Evolutionary conservation across 495 filamentous ascomycete species (phyloP), one percentile per base, ranked within the genome.

Genomic region (Glonium stellatum): DNA sequence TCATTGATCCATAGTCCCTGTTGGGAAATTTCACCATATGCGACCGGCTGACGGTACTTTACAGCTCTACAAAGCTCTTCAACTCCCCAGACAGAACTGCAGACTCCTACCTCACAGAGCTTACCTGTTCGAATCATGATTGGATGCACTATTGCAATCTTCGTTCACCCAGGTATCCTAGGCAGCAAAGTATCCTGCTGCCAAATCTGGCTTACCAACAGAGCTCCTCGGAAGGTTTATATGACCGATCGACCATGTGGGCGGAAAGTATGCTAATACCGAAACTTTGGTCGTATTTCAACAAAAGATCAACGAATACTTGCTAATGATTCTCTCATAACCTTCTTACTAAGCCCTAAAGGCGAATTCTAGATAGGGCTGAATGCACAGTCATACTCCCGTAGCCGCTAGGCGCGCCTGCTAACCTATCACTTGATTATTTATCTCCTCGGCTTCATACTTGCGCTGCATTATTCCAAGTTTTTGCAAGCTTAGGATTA

Each of bases 341-440:
- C 39, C 39, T 44, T 25, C 48, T 51, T 51, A 51, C 48, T 51
- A 51, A 51, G 48, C 48, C 48, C 23, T 51, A 51, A 31, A 15
- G 39, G 18, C 15, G 8, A 15, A 39, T 39, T 39, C 8, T 18
- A 19, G n/a, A 11, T 51, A 51, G 48, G 48, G 48, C 19, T 51
- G 48, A 51, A 51, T 27, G 48, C 48, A 51, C 18, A 51, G 48
- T 51, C 48, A 51, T 51, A 9, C 5, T 15, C 19, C n/a, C 48
- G 12, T 25, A 22, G 15, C 15, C 48, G 18, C 23, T n/a, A 25
- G 8, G 18, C 19, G 18, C 18, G 15, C 11, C 19, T 6, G 4
- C 31, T 23, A 8, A 25, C 21, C 48, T 51, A 25, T 51, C 48
- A 27, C 25, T 9, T 12, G 44, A 8, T 22, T 8, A 48, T 48